Evolutionary conservation across 2,329 filamentous ascomycete genomes (phyloP).

Genomic region (Sphaerulina vaccinii): DNA sequence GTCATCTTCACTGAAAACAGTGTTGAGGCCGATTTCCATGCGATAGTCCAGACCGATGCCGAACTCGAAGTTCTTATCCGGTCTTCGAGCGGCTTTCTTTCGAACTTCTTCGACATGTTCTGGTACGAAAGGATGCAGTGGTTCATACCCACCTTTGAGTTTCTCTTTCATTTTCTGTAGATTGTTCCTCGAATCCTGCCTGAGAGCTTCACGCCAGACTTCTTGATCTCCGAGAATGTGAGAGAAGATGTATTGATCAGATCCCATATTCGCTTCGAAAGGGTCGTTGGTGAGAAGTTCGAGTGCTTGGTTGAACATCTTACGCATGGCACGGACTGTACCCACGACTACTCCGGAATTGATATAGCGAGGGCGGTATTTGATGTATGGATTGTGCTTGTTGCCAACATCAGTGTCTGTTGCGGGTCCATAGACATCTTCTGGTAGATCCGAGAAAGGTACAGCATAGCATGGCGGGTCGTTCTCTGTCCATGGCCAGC

Average conservation of each 20-base stretch:
- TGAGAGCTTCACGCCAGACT: constrained; percentile 34
- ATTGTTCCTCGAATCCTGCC: constrained; percentile 38
- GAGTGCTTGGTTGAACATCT: constrained; percentile 35
- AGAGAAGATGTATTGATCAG: constrained; percentile 39
- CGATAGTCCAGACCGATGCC: constrained; percentile 34
- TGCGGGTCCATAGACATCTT: constrained; percentile 48
- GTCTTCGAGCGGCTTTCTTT: constrained; percentile 38
- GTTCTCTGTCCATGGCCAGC: constrained; percentile 43
- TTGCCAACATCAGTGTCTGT: constrained; percentile 50
- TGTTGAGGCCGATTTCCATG: constrained; percentile 29
- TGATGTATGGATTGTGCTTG: constrained; percentile 35
- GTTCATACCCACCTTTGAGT: constrained; percentile 15
- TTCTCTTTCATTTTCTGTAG: constrained; percentile 14
- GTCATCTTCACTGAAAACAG: constrained; percentile 31
- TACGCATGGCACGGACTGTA: constrained; percentile 29
- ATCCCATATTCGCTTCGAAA: constrained; percentile 31
- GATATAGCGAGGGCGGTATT: constrained; percentile 47
- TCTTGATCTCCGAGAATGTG: constrained; percentile 36
- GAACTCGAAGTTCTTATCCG: constrained; percentile 41
- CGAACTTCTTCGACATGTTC: constrained; percentile 26
- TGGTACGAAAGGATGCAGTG: constrained; percentile 17
- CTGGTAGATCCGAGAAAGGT: constrained; percentile 52
- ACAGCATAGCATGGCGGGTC: constrained; percentile 55
- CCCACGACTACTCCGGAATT: constrained; percentile 30
- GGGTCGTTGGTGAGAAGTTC: constrained; percentile 26